Conservation (phyloP, 805 yeast genomes). For the Lipomyces yamadae region DNA sequence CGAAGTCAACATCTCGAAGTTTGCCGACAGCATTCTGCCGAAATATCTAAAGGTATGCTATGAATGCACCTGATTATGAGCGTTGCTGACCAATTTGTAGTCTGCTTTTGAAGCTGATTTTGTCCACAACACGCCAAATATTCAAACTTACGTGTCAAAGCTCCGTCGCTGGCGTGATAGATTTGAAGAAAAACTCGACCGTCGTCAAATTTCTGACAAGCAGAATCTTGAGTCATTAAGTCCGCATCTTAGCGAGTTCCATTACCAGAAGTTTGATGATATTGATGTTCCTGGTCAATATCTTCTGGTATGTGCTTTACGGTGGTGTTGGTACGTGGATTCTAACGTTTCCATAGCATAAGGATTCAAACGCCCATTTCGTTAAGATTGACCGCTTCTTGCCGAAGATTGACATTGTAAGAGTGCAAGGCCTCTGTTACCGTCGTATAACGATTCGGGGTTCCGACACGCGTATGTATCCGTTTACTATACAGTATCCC, state of each 20-base stretch:
- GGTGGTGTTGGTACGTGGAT: background rate
- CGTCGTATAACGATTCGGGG: slow-evolving; percentile 89
- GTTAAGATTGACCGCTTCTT: slow-evolving; percentile 90
- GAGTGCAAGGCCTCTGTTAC: slow-evolving; percentile 90
- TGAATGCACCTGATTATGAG: background rate
- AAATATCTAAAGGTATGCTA: slow-evolving; percentile 66
- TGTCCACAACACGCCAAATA: slow-evolving; percentile 81
- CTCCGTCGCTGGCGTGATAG: slow-evolving; percentile 91
- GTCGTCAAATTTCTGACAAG: slow-evolving; percentile 66
- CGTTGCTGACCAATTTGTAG: slow-evolving; percentile 76
- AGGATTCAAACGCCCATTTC: slow-evolving; percentile 88
- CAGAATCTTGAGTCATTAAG: slow-evolving; percentile 86
- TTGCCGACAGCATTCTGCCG: slow-evolving; percentile 92
- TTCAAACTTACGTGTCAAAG: slow-evolving; percentile 82
- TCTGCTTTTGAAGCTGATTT: slow-evolving; percentile 90
- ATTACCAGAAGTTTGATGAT: slow-evolving; percentile 96
- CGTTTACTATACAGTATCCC: slow-evolving; percentile 96
- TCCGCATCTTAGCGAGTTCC: slow-evolving; percentile 95
- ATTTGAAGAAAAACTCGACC: slow-evolving; percentile 86
- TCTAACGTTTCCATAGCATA: slow-evolving; percentile 41
- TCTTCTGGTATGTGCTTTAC: slow-evolving; percentile 57
- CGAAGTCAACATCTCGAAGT: slow-evolving; percentile 81
- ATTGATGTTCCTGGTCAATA: slow-evolving; percentile 98
- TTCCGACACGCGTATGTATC: slow-evolving; percentile 87
- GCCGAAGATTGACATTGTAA: slow-evolving; percentile 82